Conservation (phyloP, 2,329 filamentous ascomycete genomes). For the Diplodia scrobiculata region DNA sequence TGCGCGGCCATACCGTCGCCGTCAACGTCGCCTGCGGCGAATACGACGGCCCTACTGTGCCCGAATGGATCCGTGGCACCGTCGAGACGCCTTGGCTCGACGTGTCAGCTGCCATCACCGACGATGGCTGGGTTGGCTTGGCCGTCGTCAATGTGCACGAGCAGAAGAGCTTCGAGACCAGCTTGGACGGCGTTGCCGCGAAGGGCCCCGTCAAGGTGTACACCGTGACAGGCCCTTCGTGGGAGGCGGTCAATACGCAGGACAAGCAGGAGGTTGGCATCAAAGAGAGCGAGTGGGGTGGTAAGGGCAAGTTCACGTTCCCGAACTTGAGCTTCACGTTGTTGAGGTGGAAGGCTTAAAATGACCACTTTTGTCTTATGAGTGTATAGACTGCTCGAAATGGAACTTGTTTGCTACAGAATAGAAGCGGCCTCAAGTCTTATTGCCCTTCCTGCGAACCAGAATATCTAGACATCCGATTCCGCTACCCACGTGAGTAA, state of each 20-base stretch:
- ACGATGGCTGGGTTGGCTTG: constrained; percentile 64
- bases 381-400: constrained; percentile 1
- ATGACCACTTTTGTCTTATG: not conserved
- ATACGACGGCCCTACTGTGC: constrained; percentile 68
- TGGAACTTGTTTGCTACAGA: not conserved
- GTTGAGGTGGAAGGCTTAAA: constrained; percentile 56
- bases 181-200: constrained; percentile 58
- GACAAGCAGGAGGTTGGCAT: constrained; percentile 65
- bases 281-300: constrained; percentile 64
- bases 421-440: not conserved
- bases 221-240: constrained; percentile 61
- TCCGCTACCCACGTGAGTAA: too few relatives aligned
- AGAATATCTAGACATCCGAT: too few relatives aligned
- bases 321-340: constrained; percentile 70
- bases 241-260: constrained; percentile 64
- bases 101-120: constrained; percentile 63
- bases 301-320: constrained; percentile 64
- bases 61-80: constrained; percentile 64
- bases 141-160: constrained; percentile 73
- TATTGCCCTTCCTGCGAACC: not conserved
- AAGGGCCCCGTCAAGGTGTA: constrained; percentile 60
- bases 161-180: constrained; percentile 60
- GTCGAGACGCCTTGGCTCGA: constrained; percentile 72
- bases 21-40: constrained; percentile 64
- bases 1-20: constrained; percentile 71